Conservation (phyloP, 768 basidiomycete genomes). For the Infundibulicybe gibba region DNA sequence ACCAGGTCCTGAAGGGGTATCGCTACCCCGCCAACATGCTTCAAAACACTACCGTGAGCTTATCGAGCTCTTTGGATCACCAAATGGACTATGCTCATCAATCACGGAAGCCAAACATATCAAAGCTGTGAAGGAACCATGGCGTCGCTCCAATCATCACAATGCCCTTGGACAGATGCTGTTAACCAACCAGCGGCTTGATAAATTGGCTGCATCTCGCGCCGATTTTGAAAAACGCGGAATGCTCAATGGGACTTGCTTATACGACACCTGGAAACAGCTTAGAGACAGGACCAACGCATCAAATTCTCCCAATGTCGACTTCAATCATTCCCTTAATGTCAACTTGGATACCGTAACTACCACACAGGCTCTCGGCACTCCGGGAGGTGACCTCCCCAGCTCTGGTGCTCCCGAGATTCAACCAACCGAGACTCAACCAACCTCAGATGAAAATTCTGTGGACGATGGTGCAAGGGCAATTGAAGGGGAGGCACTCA, state of each 20-base stretch:
- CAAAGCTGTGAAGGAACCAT: not conserved
- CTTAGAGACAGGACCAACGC: no score
- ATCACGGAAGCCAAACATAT: not conserved
- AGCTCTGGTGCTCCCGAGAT: no score
- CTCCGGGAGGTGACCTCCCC: no score
- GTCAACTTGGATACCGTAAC: no score
- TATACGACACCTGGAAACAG: no score
- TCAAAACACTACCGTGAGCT: not conserved
- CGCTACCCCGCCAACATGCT: not conserved
- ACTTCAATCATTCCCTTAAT: no score
- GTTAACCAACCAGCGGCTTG: not conserved
- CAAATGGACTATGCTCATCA: not conserved
- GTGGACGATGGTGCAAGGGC: no score
- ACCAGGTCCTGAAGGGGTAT: not conserved
- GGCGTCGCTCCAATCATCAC: not conserved
- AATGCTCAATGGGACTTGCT: not conserved
- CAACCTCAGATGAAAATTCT: no score
- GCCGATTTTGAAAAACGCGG: not conserved
- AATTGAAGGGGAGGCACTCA: no score
- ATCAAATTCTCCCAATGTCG: no score
- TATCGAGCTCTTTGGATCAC: not conserved
- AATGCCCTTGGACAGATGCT: not conserved
- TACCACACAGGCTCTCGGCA: no score
- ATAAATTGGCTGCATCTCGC: not conserved
- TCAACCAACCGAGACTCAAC: no score